These are phyloP conservation scores for Volvox africanus DNA, from an alignment of 139 green algal genomes.

Conservation along the genomic window DNA sequence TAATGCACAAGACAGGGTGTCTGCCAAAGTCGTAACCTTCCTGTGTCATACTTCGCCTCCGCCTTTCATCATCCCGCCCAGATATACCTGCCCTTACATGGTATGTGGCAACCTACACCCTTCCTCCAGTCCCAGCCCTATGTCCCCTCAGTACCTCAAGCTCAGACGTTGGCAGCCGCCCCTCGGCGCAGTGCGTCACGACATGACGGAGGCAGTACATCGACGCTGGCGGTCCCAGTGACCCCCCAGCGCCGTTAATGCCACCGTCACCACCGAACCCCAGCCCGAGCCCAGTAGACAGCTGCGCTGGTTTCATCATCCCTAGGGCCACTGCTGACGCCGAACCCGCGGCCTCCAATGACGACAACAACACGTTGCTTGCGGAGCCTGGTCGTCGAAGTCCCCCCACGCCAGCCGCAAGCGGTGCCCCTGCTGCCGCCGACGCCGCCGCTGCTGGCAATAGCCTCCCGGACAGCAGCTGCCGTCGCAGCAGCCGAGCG, in stretches of 20 bases:
- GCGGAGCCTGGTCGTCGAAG: neutral
- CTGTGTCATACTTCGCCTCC: too few species aligned
- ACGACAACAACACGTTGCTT: neutral
- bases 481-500: neutral
- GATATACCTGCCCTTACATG: neutral
- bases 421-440: neutral
- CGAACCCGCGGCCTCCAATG: neutral
- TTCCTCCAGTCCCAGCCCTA: neutral
- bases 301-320: neutral
- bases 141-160: neutral
- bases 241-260: neutral
- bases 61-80: neutral
- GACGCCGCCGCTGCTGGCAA: neutral
- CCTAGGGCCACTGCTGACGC: neutral
- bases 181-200: slow-evolving; percentile 1
- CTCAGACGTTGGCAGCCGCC: neutral
- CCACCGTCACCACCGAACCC: neutral
- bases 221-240: neutral
- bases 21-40: too few species aligned
- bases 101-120: neutral
- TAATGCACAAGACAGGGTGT: too few species aligned
- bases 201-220: slow-evolving; percentile 24
- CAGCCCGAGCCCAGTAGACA: neutral
- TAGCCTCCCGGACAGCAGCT: neutral
- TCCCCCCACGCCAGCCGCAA: neutral